Conservation (phyloP, 345 rosid genomes). For the Trapa bicornis region DNA sequence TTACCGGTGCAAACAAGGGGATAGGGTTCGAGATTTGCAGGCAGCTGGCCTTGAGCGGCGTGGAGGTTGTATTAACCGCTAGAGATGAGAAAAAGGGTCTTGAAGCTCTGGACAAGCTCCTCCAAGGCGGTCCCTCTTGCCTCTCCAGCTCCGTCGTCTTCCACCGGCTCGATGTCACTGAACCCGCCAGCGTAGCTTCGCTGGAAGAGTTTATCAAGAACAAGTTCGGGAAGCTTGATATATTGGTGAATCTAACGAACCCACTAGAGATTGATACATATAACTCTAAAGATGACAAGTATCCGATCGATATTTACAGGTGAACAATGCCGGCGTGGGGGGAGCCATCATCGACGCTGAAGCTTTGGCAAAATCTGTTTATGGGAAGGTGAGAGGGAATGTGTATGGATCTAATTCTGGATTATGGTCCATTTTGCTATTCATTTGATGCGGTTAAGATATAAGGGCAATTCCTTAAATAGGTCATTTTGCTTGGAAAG, state of each 20-base stretch:
- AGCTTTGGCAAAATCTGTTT: slow-evolving; percentile 2
- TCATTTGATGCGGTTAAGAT: not conserved
- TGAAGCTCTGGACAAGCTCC: slow-evolving; percentile 20
- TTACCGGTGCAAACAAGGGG: slow-evolving; percentile 23
- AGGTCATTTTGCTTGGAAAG: not conserved
- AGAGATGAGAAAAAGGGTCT: slow-evolving; percentile 22
- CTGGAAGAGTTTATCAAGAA: slow-evolving; percentile 12
- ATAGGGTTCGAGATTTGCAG: slow-evolving; percentile 24
- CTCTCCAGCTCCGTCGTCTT: slow-evolving; percentile 9
- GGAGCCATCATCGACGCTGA: slow-evolving; percentile 12
- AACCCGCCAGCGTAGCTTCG: slow-evolving; percentile 16
- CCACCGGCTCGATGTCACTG: slow-evolving; percentile 20
- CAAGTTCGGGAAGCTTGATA: slow-evolving; percentile 19
- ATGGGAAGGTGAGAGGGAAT: slow-evolving; percentile 7
- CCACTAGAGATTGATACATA: not conserved
- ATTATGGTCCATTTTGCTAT: not conserved
- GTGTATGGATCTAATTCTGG: not conserved
- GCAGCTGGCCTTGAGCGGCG: slow-evolving; percentile 16
- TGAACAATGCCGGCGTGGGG: slow-evolving; percentile 18
- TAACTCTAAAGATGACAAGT: not conserved
- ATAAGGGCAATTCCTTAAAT: not conserved
- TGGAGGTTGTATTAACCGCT: slow-evolving; percentile 19
- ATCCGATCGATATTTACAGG: slow-evolving; percentile 5
- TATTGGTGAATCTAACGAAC: slow-evolving; percentile 8
- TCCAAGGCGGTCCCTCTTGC: not conserved